Conservation (phyloP, 129 eudicot genomes). For the Sambucus nigra region DNA sequence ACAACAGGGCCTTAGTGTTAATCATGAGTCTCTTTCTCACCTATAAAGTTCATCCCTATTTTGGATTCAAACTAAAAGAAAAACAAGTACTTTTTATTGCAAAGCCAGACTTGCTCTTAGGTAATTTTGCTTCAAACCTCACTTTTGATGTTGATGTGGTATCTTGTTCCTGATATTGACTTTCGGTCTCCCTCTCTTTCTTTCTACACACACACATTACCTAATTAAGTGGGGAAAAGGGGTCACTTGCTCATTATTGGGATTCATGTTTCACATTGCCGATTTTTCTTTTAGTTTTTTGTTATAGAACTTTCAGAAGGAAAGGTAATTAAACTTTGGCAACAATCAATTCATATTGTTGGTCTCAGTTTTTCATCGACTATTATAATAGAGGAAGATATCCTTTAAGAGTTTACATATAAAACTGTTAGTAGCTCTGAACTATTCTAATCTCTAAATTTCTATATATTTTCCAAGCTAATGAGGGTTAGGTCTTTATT, state of each 20-base stretch:
- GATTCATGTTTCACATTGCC: background rate
- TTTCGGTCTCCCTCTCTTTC: no score
- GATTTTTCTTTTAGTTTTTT: background rate
- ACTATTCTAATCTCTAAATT: background rate
- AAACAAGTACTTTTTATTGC: conserved; percentile 64
- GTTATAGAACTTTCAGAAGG: conserved; percentile 53
- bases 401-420: conserved; percentile 57
- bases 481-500: background rate
- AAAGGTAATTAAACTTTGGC: conserved; percentile 62
- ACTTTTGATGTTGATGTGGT: background rate
- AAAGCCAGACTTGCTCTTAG: conserved; percentile 67
- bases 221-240: no score
- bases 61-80: conserved; percentile 52
- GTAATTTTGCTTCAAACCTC: conserved; percentile 18
- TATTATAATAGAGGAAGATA: conserved; percentile 58
- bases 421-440: conserved; percentile 44
- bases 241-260: background rate
- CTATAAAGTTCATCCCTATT: conserved; percentile 58
- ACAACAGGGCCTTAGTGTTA: no score
- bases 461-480: background rate
- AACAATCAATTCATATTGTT: conserved; percentile 58
- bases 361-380: conserved; percentile 91
- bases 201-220: no score
- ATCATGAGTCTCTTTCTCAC: no score
- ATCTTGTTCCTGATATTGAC: no score